Evolutionary conservation across 176 grass and related monocot genomes (phyloP), one percentile per base, ranked within the genome.

Genomic region (Phragmites australis): DNA sequence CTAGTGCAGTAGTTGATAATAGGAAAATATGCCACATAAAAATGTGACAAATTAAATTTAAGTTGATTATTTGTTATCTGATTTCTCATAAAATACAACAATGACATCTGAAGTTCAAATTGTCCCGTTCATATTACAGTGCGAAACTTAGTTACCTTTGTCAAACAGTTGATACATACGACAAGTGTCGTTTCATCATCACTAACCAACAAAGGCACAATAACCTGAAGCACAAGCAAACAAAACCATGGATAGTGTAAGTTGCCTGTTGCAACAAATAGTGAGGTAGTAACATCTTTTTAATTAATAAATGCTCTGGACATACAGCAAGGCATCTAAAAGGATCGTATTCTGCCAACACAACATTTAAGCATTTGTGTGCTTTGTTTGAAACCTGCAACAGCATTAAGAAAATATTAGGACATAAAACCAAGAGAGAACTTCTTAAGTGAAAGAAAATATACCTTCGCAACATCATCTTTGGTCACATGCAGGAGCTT

Each of bases 181-280:
- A 93, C 89, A 78, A 92, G 89, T 49, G 80, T 92, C 92, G 86
- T 97, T 82, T 97, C 94, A 86, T 97, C 91, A 75, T 88, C 91
- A 81, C 47, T 81, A 76, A 90, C 89, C 87, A 97, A 80, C 51
- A 97, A 86, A 78, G 94, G 91, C 37, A 86, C 87, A 81, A 97
- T 78, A 70, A 93, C 87, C 94, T 97, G 87, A 30, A 85, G 41
- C 55, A 60, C 15, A 76, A 79, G 52, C 39, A 81, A 88, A 80
- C 15, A 45, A 64, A 40, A 29, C 12, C 31, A 17, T 74, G 57
- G 42, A 78, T 65, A 84, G 40, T 68, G 59, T 76, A 69, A 69
- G 75, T 71, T 47, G 65, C 43, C 63, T 64, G 48, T 60, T 37
- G 65, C 11, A 93, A 23, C 45, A 81, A 81, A 19, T 29, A 66